A percentile compares a stretch with the other conserved stretches of the same genome.
Conservation (phyloP, 2,329 filamentous ascomycete species). For the Botrytis deweyae region DNA sequence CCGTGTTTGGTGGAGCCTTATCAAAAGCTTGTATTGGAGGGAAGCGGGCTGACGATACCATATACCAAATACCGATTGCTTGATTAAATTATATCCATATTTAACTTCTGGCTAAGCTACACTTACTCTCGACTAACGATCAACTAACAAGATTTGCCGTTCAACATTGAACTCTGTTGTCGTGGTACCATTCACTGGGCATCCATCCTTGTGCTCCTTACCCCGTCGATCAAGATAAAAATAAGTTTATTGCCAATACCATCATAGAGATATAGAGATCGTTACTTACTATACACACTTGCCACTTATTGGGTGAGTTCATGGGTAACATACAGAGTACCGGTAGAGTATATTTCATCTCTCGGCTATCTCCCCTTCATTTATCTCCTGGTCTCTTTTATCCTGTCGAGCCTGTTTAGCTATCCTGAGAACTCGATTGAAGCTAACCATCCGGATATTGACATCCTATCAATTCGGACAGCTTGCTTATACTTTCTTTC, state of each 20-base stretch:
- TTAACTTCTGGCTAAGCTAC: neutral
- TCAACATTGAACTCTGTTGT: no score
- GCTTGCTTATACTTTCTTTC: neutral
- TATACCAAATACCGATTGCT: neutral
- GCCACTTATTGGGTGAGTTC: neutral
- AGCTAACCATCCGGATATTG: neutral
- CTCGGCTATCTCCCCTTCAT: slow-evolving; percentile 14
- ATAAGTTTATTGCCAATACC: neutral
- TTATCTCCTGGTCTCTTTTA: neutral
- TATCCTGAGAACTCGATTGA: neutral
- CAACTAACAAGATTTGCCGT: neutral
- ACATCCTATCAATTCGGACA: neutral
- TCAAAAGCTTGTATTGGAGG: neutral
- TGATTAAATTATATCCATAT: neutral
- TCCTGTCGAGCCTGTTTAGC: neutral
- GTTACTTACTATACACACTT: neutral
- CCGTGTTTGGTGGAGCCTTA: neutral
- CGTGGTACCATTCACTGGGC: neutral
- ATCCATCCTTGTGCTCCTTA: neutral
- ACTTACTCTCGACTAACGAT: neutral
- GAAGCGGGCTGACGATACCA: neutral
- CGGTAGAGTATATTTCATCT: neutral
- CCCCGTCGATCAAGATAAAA: neutral
- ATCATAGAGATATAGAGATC: neutral
- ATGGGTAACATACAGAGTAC: no score